A percentile compares a stretch with the other conserved stretches of the same genome.
Conservation (phyloP, 768 basidiomycete genomes). For the Mycena alexandri region DNA sequence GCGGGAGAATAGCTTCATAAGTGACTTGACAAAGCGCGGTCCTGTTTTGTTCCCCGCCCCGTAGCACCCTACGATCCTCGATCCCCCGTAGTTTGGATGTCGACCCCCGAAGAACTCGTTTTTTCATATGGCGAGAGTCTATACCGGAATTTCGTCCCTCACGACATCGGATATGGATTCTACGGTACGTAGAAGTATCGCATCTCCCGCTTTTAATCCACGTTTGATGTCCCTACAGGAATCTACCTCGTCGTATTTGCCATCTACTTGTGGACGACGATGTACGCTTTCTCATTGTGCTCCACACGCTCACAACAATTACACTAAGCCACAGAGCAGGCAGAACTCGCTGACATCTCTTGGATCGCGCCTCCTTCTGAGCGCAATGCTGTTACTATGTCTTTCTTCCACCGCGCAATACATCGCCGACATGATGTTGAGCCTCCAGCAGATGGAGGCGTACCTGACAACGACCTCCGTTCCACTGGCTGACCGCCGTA, state of each 20-base stretch:
- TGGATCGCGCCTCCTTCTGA: slow-evolving; percentile 3
- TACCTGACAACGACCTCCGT: slow-evolving; percentile 20
- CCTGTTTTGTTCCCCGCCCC: no score
- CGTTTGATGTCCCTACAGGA: slow-evolving; percentile 7
- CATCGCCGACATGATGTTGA: slow-evolving; percentile 13
- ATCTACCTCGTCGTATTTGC: slow-evolving; percentile 27
- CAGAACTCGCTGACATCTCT: not conserved
- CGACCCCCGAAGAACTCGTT: slow-evolving; percentile 3
- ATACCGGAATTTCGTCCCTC: slow-evolving; percentile 14
- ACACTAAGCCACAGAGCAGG: not conserved
- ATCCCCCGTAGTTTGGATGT: no score
- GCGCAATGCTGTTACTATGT: slow-evolving; percentile 22
- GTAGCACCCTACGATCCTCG: no score
- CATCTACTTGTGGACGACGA: slow-evolving; percentile 7
- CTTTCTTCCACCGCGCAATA: slow-evolving; percentile 28
- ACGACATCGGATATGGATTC: slow-evolving; percentile 15
- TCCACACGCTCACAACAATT: not conserved
- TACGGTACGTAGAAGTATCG: slow-evolving; percentile 8
- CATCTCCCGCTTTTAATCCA: not conserved
- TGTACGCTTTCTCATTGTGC: slow-evolving; percentile 6
- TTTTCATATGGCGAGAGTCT: slow-evolving; percentile 3
- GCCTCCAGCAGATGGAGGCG: slow-evolving; percentile 3
- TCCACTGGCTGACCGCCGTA: slow-evolving; percentile 4
- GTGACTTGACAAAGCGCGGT: no score
- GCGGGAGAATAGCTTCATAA: no score